Evolutionary conservation across 2,329 filamentous ascomycete genomes (phyloP).

Genomic region (Alternaria triticimaculans): DNA sequence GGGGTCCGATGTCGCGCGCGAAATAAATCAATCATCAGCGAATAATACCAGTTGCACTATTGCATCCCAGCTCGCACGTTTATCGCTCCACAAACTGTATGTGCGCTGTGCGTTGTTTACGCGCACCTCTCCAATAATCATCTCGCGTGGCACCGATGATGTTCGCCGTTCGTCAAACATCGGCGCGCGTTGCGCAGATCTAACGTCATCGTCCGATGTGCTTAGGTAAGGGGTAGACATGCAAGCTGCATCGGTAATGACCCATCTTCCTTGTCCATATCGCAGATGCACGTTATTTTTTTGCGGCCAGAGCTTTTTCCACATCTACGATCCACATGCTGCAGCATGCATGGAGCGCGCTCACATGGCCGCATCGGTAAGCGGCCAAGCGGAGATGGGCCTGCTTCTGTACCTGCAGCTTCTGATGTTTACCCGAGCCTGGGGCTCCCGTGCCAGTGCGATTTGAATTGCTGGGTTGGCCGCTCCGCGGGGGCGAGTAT

Average conservation of each 20-base stretch:
- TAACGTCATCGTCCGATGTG: slow-evolving; percentile 8
- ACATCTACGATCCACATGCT: background rate
- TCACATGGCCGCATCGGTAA: background rate
- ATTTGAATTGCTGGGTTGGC: background rate
- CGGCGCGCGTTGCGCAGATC: slow-evolving; percentile 1
- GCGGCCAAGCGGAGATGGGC: slow-evolving; percentile 9
- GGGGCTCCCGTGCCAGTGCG: background rate
- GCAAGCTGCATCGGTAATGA: background rate
- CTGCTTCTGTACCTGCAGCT: slow-evolving; percentile 15
- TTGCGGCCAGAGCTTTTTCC: background rate
- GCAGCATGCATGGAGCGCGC: background rate
- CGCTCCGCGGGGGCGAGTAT: slow-evolving; percentile 14
- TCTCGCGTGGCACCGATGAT: background rate
- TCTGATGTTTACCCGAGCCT: background rate
- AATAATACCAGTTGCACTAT: background rate
- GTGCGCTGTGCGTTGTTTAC: background rate
- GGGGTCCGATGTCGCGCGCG: slow-evolving; percentile 78
- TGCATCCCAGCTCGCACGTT: background rate
- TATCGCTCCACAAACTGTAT: background rate
- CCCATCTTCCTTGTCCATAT: background rate
- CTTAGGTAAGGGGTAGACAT: background rate
- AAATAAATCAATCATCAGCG: slow-evolving; percentile 40
- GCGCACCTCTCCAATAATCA: background rate
- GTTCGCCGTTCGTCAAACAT: slow-evolving; percentile 2
- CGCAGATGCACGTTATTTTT: background rate